Evolutionary conservation across 257 asterid species (phyloP), one percentile per base, ranked within the genome.

Genomic region (Paulownia fortunei): DNA sequence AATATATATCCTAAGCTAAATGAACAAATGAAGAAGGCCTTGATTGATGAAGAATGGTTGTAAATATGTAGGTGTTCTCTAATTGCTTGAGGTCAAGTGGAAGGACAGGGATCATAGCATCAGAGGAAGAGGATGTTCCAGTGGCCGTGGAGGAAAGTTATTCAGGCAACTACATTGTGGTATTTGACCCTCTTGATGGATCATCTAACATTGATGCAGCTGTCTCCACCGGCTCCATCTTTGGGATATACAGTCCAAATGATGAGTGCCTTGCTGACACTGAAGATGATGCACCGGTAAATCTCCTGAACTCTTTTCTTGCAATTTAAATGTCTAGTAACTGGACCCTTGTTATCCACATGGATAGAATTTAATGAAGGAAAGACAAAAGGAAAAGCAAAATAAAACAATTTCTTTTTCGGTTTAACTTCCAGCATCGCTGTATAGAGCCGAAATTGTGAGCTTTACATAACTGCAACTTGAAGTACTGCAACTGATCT

Each of bases 71-170:
- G 98, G 93, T 91, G 51, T 93, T 93, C 78, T 95, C 94, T 0
- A 91, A 90, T 73, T 95, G 97, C 80, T 75, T 95, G 90, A 87
- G 90, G 70, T 95, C 99, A 13, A 95, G 98, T 65, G 99, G 99
- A 44, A 86, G 98, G 77, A 95, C 99, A 13, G 98, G 99, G 79
- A 95, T 95, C 84, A 95, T 95, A 63, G 98, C 99, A 18, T 95
- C 99, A 0, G 99, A 95, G 86, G 99, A 95, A 84, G 99, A 95
- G 86, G 98, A 95, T 81, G 97, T 93, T 5, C 99, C 99, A 0
- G 98, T 95, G 84, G 99, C 99, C 0, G 98, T 95, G 71, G 99
- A 95, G 76, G 98, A 95, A 82, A 95, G 93, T 80, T 95, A 93
- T 74, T 95, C 98, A 5, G 98, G 99, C 74, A 95, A 95, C 87